Conservation (phyloP, 805 yeast genomes). For the Brettanomyces nanus region DNA sequence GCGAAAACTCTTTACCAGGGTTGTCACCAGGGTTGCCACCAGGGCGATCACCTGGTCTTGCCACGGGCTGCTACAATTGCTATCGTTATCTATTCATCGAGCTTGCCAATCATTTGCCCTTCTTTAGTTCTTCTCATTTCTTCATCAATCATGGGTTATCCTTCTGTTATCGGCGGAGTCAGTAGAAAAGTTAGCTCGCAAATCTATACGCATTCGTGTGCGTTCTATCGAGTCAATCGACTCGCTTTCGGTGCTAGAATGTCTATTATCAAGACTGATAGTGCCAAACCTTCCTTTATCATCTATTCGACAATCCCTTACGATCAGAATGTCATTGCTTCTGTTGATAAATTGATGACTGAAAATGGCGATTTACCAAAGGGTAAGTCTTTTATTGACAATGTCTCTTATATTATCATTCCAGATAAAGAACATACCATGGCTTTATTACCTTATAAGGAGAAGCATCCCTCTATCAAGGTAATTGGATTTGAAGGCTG, state of each 20-base stretch:
- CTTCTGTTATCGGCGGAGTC: constrained; percentile 30
- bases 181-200: constrained; percentile 26
- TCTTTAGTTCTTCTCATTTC: too few species aligned
- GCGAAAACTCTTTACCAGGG: too few species aligned
- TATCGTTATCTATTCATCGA: too few species aligned
- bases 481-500: constrained; percentile 46
- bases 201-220: constrained; percentile 29
- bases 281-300: constrained; percentile 25
- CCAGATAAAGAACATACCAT: constrained; percentile 62
- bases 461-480: constrained; percentile 39
- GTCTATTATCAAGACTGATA: constrained; percentile 26
- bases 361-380: constrained; percentile 22
- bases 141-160: constrained; percentile 36
- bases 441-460: constrained; percentile 48
- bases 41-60: too few species aligned
- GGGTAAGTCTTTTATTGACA: constrained; percentile 26
- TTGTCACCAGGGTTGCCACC: too few species aligned
- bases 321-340: constrained; percentile 34
- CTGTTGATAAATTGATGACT: constrained; percentile 25
- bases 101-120: too few species aligned
- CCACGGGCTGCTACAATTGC: too few species aligned
- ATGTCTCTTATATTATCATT: constrained; percentile 43
- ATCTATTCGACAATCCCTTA: constrained; percentile 58
- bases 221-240: constrained; percentile 22
- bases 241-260: constrained; percentile 32